These are phyloP conservation scores for Diospyros kaki DNA, from an alignment of 148 eudicot genomes.

Conservation along the genomic window DNA sequence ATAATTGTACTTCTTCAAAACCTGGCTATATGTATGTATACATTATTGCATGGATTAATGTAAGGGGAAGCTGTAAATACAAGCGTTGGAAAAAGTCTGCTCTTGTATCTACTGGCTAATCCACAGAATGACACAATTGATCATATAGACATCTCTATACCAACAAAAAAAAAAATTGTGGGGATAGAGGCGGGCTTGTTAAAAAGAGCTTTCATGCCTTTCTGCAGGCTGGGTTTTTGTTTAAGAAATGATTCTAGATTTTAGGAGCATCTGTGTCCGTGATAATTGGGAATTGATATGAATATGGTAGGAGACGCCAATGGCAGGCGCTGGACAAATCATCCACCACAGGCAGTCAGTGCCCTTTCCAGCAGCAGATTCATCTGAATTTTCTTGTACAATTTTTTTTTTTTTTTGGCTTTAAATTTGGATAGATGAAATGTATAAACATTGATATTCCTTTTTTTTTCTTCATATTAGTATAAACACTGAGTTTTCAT, in stretches of 20 bases:
- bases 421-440: conserved; percentile 12
- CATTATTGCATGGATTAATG: too few species aligned
- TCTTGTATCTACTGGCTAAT: neutral
- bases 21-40: too few species aligned
- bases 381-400: neutral
- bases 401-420: neutral
- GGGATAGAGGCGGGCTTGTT: too few species aligned
- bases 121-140: neutral
- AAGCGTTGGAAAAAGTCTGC: neutral
- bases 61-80: too few species aligned
- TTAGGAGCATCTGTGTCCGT: neutral
- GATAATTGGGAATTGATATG: neutral
- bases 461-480: neutral
- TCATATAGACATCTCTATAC: too few species aligned
- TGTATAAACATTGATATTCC: too few species aligned
- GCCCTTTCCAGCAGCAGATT: neutral
- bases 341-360: neutral
- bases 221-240: too few species aligned
- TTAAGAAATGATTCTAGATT: neutral
- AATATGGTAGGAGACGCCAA: neutral
- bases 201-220: too few species aligned
- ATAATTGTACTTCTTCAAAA: too few species aligned
- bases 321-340: neutral
- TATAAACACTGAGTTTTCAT: conserved; percentile 11
- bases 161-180: too few species aligned